A percentile compares a stretch with the other conserved stretches of the same genome.
Conservation (phyloP, 2,329 filamentous ascomycete genomes). For the Epichloe sylvatica region DNA sequence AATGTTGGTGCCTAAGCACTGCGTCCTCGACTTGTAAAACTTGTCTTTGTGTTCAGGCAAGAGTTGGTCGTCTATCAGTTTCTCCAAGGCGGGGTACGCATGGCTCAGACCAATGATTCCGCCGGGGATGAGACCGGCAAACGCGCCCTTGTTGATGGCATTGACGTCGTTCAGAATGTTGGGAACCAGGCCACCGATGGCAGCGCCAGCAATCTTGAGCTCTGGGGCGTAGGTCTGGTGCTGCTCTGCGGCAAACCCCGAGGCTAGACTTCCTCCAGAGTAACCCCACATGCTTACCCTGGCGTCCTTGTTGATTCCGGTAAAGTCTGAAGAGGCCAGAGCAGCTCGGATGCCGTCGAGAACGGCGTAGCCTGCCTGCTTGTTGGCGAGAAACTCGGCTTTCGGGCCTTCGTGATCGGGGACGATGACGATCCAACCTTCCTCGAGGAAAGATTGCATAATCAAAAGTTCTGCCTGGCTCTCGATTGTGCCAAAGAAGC, state of each 20-base stretch:
- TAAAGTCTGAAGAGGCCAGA: slow-evolving; percentile 12
- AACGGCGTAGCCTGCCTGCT: slow-evolving; percentile 26
- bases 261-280: slow-evolving; percentile 11
- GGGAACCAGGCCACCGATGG: slow-evolving; percentile 11
- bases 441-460: slow-evolving; percentile 17
- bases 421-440: slow-evolving; percentile 36
- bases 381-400: slow-evolving; percentile 27
- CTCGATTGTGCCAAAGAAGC: slow-evolving; percentile 23
- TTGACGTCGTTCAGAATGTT: slow-evolving; percentile 7
- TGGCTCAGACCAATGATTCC: slow-evolving; percentile 10
- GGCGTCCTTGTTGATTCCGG: slow-evolving; percentile 18
- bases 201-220: slow-evolving; percentile 8
- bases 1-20: not conserved
- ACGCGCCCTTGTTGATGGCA: slow-evolving; percentile 6
- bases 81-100: slow-evolving; percentile 8
- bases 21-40: not conserved
- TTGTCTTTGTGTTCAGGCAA: slow-evolving; percentile 5
- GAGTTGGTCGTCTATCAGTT: slow-evolving; percentile 8
- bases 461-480: slow-evolving; percentile 12
- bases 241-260: slow-evolving; percentile 3
- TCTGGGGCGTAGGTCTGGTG: slow-evolving; percentile 12
- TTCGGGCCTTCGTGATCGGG: slow-evolving; percentile 33
- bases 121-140: slow-evolving; percentile 11
- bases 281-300: slow-evolving; percentile 30
- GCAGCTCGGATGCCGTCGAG: slow-evolving; percentile 31